Evolutionary conservation across 1,139 yeast genomes (phyloP).

Genomic region (Wickerhamiella pararugosa): DNA sequence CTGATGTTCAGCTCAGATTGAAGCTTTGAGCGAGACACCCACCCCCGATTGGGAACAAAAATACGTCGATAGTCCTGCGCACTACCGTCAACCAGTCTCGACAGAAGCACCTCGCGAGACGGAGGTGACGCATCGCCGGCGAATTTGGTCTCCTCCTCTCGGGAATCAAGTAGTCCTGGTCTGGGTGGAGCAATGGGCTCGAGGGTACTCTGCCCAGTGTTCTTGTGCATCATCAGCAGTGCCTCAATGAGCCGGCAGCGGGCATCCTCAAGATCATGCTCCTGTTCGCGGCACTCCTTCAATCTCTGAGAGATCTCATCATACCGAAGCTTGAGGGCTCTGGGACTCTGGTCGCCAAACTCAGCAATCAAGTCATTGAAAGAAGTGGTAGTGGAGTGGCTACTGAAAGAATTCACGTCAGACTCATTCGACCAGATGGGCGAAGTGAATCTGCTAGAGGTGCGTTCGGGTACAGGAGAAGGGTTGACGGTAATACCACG

Average conservation of each 20-base stretch:
- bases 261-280: neutral
- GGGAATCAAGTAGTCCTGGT: too few species aligned
- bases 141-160: neutral
- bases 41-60: constrained; percentile 39
- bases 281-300: constrained; percentile 2
- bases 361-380: neutral
- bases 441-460: too few species aligned
- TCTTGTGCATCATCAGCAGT: neutral
- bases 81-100: constrained; percentile 19
- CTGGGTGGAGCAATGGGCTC: constrained; percentile 2
- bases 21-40: constrained; percentile 32
- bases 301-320: constrained; percentile 1
- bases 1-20: constrained; percentile 19
- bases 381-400: too few species aligned
- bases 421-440: too few species aligned
- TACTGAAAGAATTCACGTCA: too few species aligned
- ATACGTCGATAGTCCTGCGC: constrained; percentile 29
- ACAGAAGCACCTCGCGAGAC: constrained; percentile 10
- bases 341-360: neutral
- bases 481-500: too few species aligned
- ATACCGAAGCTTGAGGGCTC: constrained; percentile 3
- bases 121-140: constrained; percentile 1
- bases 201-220: neutral
- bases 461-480: too few species aligned
- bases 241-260: neutral